Evolutionary conservation across 2,329 filamentous ascomycete species (phyloP).

Genomic region (Diaporthe ilicicola): DNA sequence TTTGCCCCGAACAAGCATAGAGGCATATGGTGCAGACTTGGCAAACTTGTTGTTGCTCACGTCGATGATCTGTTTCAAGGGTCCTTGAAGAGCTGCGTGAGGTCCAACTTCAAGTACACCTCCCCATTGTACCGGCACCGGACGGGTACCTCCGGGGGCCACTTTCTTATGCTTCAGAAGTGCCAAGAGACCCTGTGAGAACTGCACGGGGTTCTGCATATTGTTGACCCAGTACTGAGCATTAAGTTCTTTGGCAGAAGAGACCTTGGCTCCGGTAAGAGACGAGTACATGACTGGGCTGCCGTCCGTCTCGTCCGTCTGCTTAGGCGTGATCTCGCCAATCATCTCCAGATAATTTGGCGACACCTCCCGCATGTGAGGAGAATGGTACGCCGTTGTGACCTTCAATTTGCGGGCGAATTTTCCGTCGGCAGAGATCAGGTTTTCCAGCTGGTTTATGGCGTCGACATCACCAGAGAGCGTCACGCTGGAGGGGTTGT

Average conservation of each 20-base stretch:
- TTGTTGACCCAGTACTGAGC: conserved; percentile 11
- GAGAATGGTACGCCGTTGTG: conserved; percentile 40
- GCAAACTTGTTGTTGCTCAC: neutral
- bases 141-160: neutral
- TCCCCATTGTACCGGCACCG: neutral
- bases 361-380: conserved; percentile 43
- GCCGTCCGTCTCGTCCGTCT: neutral
- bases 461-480: too few relatives aligned
- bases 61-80: neutral
- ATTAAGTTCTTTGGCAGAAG: neutral
- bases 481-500: too few relatives aligned
- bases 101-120: conserved; percentile 17
- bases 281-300: neutral
- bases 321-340: neutral
- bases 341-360: conserved; percentile 37
- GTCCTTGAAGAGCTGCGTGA: conserved; percentile 4
- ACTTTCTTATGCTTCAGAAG: too few relatives aligned
- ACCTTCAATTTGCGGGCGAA: conserved; percentile 37
- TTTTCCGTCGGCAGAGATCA: conserved; percentile 30
- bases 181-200: conserved; percentile 27
- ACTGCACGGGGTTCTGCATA: neutral
- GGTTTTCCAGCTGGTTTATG: conserved; percentile 30
- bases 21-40: neutral
- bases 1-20: neutral
- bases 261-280: neutral